Conservation (phyloP, 1,284 basidiomycete genomes). For the Pseudozyma tsukubaensis region DNA sequence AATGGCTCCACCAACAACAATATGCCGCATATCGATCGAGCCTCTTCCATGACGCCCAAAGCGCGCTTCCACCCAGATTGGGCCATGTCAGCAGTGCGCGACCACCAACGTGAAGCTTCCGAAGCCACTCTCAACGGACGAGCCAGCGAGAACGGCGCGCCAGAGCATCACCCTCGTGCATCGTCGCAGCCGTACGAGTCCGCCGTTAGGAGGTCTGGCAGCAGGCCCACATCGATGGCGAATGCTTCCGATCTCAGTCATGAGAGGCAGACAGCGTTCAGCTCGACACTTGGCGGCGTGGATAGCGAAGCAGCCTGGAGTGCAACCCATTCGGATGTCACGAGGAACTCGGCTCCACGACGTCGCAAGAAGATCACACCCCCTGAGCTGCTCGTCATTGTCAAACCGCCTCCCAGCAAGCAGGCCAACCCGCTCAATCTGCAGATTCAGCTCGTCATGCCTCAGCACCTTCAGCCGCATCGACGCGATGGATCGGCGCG, state of each 20-base stretch:
- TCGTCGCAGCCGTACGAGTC: constrained; percentile 1
- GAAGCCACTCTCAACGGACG: constrained; percentile 43
- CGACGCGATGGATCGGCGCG: constrained; percentile 23
- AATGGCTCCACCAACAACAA: constrained; percentile 19
- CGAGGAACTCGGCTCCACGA: constrained; percentile 16
- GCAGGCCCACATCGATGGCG: constrained; percentile 24
- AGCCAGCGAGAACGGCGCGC: background rate
- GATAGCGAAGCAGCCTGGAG: constrained; percentile 49
- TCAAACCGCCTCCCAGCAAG: constrained; percentile 82
- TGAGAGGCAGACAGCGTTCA: constrained; percentile 16
- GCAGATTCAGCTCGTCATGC: constrained; percentile 85
- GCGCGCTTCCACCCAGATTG: constrained; percentile 25
- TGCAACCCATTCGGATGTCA: constrained; percentile 23
- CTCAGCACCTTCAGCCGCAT: constrained; percentile 26
- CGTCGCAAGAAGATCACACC: constrained; percentile 46
- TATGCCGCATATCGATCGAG: constrained; percentile 47
- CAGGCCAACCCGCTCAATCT: constrained; percentile 89
- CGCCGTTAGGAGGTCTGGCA: constrained; percentile 10
- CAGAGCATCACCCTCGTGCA: constrained; percentile 3
- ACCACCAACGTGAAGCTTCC: constrained; percentile 45
- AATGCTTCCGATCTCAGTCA: constrained; percentile 24
- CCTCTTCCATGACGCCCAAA: constrained; percentile 48
- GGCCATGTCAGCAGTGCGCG: constrained; percentile 8
- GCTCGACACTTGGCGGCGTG: constrained; percentile 41
- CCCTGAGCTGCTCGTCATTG: constrained; percentile 65